Conservation (phyloP, 2,329 filamentous ascomycete genomes). For the Aspergillus uvarum region DNA sequence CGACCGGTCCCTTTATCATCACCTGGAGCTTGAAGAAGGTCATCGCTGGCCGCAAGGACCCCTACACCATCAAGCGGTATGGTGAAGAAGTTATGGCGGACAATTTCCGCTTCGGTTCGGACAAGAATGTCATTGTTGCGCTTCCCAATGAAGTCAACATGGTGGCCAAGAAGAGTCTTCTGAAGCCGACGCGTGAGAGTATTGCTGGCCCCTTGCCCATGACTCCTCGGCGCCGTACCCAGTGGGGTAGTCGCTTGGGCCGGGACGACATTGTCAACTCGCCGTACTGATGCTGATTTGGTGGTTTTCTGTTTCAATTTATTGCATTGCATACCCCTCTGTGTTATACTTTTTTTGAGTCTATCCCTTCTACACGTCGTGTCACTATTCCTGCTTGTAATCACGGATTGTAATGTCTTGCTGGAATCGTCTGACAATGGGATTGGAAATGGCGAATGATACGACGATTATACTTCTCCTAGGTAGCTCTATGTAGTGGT, state of each 20-base stretch:
- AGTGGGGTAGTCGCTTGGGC: slow-evolving; percentile 54
- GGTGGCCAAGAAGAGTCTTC: slow-evolving; percentile 82
- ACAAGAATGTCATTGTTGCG: slow-evolving; percentile 97
- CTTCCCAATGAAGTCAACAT: slow-evolving; percentile 97
- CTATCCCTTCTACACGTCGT: not conserved
- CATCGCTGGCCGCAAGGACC: slow-evolving; percentile 73
- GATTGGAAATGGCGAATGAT: slow-evolving; percentile 1
- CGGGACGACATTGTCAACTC: slow-evolving; percentile 82
- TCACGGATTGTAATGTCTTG: slow-evolving; percentile 3
- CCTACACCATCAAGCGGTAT: slow-evolving; percentile 96
- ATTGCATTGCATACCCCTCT: slow-evolving; percentile 31
- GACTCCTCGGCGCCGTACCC: slow-evolving; percentile 45
- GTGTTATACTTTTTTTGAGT: slow-evolving; percentile 17
- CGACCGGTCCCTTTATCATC: slow-evolving; percentile 93
- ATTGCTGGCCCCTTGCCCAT: slow-evolving; percentile 64
- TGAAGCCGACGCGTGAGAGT: slow-evolving; percentile 87
- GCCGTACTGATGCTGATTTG: slow-evolving; percentile 50
- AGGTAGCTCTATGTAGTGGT: slow-evolving; percentile 11
- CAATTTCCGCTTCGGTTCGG: slow-evolving; percentile 95
- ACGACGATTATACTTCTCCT: not conserved
- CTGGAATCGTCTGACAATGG: not conserved
- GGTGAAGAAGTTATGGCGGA: slow-evolving; percentile 94
- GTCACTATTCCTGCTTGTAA: slow-evolving; percentile 1
- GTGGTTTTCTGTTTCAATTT: slow-evolving; percentile 12
- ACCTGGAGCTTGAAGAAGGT: slow-evolving; percentile 96